Evolutionary conservation across 352 stramenopile species (phyloP), one percentile per base, ranked within the genome.

Genomic region (Phytopythium sindhum): DNA sequence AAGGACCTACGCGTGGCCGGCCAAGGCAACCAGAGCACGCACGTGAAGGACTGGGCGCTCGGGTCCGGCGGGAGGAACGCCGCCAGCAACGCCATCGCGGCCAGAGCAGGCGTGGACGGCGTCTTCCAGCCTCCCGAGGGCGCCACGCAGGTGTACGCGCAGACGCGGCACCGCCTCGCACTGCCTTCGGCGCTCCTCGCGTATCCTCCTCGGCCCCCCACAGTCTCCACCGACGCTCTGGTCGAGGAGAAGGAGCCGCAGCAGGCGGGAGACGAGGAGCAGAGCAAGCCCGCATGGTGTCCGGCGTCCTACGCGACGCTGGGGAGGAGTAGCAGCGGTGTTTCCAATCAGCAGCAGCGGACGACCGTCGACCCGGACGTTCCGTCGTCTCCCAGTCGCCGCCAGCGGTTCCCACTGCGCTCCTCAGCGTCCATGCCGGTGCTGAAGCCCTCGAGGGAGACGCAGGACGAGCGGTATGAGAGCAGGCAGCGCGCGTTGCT

Each of bases 71-170:
- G 50, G 0, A 37, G 31, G 26, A 45, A 26, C 23, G 52, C 52
- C 10, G 52, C 52, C 9, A 33, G 52, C 33, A 7, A 31, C n/a
- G 52, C 72, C 15, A 65, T 50, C 0, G 74, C 64, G 0, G 73
- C 60, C 12, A 44, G 70, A 44, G 67, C 65, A n/a, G 61, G 70
- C 6, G 58, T 82, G n/a, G 65, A 67, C 23, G 69, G 73, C n/a
- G 67, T 75, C 35, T 88, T 88, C 64, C 75, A 88, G 35, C 79
- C 81, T 23, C 74, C 51, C 31, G 75, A 88, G 12, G 65, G 48
- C 0, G 63, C 69, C 8, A 28, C 50, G 21, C 24, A 21, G 21
- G 29, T 58, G 31, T 58, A 58, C 37, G 53, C 53, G 53, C n/a
- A 17, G 53, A 45, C 31, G n/a, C 53, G 53, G 5, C 17, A 52